Evolutionary conservation across 306 rosid genomes (phyloP), one percentile per base, ranked within the genome.

Genomic region (Dalbergia cochinchinensis): DNA sequence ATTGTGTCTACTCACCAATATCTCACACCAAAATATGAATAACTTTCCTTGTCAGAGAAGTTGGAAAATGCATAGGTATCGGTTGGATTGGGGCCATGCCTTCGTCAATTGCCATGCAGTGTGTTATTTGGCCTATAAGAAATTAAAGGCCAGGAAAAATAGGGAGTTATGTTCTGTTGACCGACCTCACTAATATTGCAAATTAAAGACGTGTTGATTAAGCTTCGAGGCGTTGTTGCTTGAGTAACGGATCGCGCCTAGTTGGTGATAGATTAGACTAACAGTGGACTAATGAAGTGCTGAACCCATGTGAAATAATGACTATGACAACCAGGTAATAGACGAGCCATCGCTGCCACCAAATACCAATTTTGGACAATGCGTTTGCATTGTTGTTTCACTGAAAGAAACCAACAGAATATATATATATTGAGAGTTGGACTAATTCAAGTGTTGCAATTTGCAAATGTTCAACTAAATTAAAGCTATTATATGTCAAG

Each of bases 1-100:
- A 10, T 72, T 16, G 26, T 55, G 61, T 42, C 69, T n/a, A 79
- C 71, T 84, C 10, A 67, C 41, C 67, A 54, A 41, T 55, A 55
- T 51, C 66, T 19, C 81, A 62, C 69, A 75, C 79, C 67, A 47
- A 9, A 74, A 12, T 74, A 58, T 19, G 60, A 11, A 39, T 62
- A 7, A 71, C 57, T 63, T 63, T 13, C 42, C 72, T 69, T 54
- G 11, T 7, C 11, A 48, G 65, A 78, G 73, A 82, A 78, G 84
- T 47, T 60, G 34, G 13, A 64, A 64, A 62, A 5, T 31, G 65
- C 65, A 59, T 22, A 10, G 26, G 15, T 3, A 22, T 59, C 8
- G 67, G 42, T 62, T 62, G 18, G 12, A 62, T 3, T 62, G 67
- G 66, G 44, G 14, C 19, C 42, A 33, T 14, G 7, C 5, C 44